Evolutionary conservation across 1,284 basidiomycete genomes (phyloP).

Genomic region (Leccinum ambiguum): DNA sequence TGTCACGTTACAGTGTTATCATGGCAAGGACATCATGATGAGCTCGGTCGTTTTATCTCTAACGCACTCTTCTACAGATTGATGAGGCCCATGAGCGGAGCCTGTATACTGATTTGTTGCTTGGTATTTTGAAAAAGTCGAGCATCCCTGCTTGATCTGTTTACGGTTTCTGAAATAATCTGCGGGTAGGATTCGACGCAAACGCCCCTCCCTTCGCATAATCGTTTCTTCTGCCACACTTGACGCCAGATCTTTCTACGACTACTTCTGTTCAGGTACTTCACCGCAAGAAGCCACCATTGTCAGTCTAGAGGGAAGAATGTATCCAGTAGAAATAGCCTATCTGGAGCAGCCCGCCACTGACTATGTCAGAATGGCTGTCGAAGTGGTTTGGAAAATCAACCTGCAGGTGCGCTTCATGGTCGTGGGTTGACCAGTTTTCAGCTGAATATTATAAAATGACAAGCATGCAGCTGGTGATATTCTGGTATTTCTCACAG

Average conservation of each 20-base stretch:
- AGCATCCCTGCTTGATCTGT: constrained; percentile 14
- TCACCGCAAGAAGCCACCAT: constrained; percentile 64
- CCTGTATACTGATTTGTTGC: constrained; percentile 90
- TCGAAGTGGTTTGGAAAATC: constrained; percentile 84
- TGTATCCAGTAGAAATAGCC: constrained; percentile 87
- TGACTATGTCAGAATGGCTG: constrained; percentile 85
- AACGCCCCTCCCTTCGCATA: constrained; percentile 85
- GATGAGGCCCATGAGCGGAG: constrained; percentile 98
- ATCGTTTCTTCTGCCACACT: constrained; percentile 96
- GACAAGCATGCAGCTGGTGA: constrained; percentile 76
- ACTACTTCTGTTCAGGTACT: constrained; percentile 77
- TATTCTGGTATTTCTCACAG: constrained; percentile 91
- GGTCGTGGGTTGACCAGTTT: background rate
- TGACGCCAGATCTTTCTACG: constrained; percentile 84
- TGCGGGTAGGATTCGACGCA: constrained; percentile 72
- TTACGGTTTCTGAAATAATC: constrained; percentile 19
- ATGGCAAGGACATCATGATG: constrained; percentile 63
- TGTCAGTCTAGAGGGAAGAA: constrained; percentile 89
- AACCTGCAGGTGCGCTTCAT: constrained; percentile 67
- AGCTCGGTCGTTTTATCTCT: constrained; percentile 14
- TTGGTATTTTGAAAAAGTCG: constrained; percentile 92
- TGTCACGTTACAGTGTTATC: constrained; percentile 91
- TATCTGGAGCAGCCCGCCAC: constrained; percentile 70
- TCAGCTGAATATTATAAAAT: constrained; percentile 5
- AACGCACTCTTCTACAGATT: constrained; percentile 49